Base-by-base conservation (phyloP, 2,329 filamentous ascomycete genomes). In the Pyricularia pennisetigena region DNA sequence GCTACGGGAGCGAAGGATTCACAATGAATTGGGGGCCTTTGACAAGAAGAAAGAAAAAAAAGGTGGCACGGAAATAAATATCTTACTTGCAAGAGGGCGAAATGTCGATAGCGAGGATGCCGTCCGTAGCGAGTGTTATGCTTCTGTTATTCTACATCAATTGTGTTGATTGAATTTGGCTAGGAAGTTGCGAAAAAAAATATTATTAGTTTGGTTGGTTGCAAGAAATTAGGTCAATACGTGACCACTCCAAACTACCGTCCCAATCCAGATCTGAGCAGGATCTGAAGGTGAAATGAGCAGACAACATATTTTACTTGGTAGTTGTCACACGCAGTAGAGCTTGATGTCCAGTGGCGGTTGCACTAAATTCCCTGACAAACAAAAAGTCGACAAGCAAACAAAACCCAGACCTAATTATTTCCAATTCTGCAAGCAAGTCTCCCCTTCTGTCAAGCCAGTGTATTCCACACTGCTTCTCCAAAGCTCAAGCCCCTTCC, bases 401-500 rank as follows among this genome's bases (percentile, higher is more conserved):
- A 61, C 8, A 61, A n/a, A 24, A 24, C 26, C n/a, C 3, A 61
- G 9, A n/a, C 2, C 23, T 26, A 10, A 14, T n/a, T 61, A 23
- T 61, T 12, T 61, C 57, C 24, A 61, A n/a, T 26, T 61, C 9
- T 14, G n/a, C 23, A 61, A 26, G 26, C 57, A 61, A 61, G 57
- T 24, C 10, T 26, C 57, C n/a, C 24, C 57, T 61, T 24, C 57
- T 61, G 57, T n/a, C n/a, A 61, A 4, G n/a, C 57, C n/a, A n/a
- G 57, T 61, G 23, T 61, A 61, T 61, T 26, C 57, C 8, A 61
- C n/a, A 61, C 57, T 61, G 57, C 24, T 61, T 61, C n/a, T 61
- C 57, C 57, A 26, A 16, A 61, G 57, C 8, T 61, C 41, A 20
- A n/a, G 41, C 16, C 41, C 20, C 70, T 78, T 77, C 41, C 30